Evolutionary conservation across 805 yeast species (phyloP).

Genomic region (Ogataea ramenticola): DNA sequence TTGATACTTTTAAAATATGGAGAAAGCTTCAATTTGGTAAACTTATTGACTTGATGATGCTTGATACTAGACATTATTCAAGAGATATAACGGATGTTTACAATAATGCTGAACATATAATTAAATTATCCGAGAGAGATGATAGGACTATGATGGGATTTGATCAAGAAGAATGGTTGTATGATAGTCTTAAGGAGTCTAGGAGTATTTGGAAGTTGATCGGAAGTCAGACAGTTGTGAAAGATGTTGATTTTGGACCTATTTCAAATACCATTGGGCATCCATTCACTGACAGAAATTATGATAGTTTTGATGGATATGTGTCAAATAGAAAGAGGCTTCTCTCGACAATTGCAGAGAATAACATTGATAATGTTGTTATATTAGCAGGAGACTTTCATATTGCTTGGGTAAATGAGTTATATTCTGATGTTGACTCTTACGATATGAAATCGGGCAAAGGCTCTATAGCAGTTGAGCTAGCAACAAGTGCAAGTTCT

Average conservation of each 20-base stretch:
- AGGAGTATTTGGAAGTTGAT: slow-evolving; percentile 2
- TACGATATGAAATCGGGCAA: slow-evolving; percentile 15
- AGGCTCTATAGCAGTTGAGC: slow-evolving; percentile 18
- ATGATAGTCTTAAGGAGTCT: slow-evolving; percentile 11
- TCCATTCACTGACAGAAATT: slow-evolving; percentile 13
- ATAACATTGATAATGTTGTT: slow-evolving; percentile 11
- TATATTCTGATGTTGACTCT: slow-evolving; percentile 5
- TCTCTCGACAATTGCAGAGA: slow-evolving; percentile 8
- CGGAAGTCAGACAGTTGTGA: no score
- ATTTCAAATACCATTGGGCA: slow-evolving; percentile 6
- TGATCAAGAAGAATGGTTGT: slow-evolving; percentile 20
- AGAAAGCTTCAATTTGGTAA: slow-evolving; percentile 15
- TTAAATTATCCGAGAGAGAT: slow-evolving; percentile 9
- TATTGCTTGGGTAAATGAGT: slow-evolving; percentile 17
- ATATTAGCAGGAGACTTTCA: slow-evolving; percentile 20
- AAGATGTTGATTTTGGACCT: no score
- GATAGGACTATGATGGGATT: slow-evolving; percentile 20
- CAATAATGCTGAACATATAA: slow-evolving; percentile 12
- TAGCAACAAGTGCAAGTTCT: slow-evolving; percentile 16
- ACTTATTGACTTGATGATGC: slow-evolving; percentile 13
- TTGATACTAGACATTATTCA: slow-evolving; percentile 19
- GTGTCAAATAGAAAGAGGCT: slow-evolving; percentile 16
- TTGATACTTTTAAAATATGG: slow-evolving; percentile 13
- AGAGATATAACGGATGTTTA: slow-evolving; percentile 19
- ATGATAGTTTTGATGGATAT: slow-evolving; percentile 22